Evolutionary conservation across 148 eudicot genomes (phyloP).

Genomic region (Oxyria digyna): DNA sequence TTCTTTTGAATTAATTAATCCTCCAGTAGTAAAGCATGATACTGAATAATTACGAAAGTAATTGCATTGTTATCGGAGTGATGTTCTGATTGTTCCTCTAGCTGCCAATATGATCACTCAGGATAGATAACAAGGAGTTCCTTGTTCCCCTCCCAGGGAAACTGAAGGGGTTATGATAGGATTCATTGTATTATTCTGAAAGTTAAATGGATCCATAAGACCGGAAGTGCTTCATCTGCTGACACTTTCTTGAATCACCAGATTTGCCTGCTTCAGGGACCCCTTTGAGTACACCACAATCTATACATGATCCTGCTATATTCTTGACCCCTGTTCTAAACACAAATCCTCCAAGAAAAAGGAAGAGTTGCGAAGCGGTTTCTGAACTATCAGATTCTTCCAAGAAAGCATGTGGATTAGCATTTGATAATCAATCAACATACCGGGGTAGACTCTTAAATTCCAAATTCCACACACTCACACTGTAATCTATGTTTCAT

Average conservation of each 20-base stretch:
- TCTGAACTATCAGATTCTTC: slow-evolving; percentile 23
- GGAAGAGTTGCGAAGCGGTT: slow-evolving; percentile 31
- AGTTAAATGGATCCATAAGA: not conserved
- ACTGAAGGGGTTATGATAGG: not conserved
- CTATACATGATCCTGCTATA: slow-evolving; percentile 21
- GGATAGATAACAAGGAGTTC: not conserved
- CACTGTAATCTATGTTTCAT: not conserved
- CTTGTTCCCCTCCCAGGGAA: not conserved
- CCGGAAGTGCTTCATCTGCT: not conserved
- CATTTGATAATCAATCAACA: slow-evolving; percentile 16
- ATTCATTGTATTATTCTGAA: not conserved
- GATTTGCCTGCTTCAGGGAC: slow-evolving; percentile 29
- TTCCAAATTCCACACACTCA: not conserved
- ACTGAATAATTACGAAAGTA: too few species aligned
- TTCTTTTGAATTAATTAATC: too few species aligned
- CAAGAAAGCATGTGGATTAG: slow-evolving; percentile 38
- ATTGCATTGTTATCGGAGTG: too few species aligned
- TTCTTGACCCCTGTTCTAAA: slow-evolving; percentile 30
- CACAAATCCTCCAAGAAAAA: slow-evolving; percentile 36
- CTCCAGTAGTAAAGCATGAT: too few species aligned
- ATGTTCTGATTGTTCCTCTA: too few species aligned
- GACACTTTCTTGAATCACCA: slow-evolving; percentile 16
- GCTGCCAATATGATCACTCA: too few species aligned
- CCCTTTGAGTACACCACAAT: slow-evolving; percentile 32
- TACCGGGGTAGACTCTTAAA: slow-evolving; percentile 26